Conservation (phyloP, 169 alveolate genomes). For the Plasmodium billcollinsi region DNA sequence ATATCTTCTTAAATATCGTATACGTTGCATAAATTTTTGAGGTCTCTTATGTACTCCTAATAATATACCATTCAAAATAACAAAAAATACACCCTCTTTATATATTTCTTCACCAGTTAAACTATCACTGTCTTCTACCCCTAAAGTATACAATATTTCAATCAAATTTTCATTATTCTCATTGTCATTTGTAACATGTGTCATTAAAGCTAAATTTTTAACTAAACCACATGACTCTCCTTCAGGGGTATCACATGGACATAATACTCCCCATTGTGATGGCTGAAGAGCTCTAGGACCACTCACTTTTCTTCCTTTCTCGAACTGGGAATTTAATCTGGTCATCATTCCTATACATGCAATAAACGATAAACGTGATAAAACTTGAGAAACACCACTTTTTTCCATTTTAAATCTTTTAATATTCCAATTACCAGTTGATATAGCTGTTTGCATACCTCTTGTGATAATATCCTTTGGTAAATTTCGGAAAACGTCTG, state of each 20-base stretch:
- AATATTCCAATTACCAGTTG: conserved; percentile 99
- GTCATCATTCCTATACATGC: conserved; percentile 94
- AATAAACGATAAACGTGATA: conserved; percentile 97
- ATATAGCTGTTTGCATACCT: conserved; percentile 96
- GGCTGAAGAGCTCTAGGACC: conserved; percentile 99
- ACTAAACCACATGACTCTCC: conserved; percentile 99
- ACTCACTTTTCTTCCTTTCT: conserved; percentile 94
- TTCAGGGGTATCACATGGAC: conserved; percentile 99
- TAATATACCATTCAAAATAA: conserved; percentile 96
- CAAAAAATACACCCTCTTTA: conserved; percentile 88
- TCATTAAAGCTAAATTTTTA: conserved; percentile 96
- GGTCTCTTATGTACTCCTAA: conserved; percentile 95
- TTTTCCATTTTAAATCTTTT: conserved; percentile 98
- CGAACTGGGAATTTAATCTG: conserved; percentile 92
- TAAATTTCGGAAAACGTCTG: conserved; percentile 91
- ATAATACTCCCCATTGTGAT: conserved; percentile 99
- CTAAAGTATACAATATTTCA: conserved; percentile 84
- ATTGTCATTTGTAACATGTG: conserved; percentile 98
- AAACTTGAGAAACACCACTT: conserved; percentile 97
- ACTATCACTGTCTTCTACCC: conserved; percentile 87
- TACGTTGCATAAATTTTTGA: conserved; percentile 89
- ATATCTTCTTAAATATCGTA: conserved; percentile 95
- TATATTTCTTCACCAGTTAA: conserved; percentile 81
- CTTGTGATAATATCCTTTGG: conserved; percentile 95
- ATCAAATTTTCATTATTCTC: conserved; percentile 87